A percentile compares a stretch with the other conserved stretches of the same genome.
These are phyloP conservation scores for Hemisphaericaspora lyxosophila DNA, from an alignment of 1,139 yeast species.

Conservation along the genomic window DNA sequence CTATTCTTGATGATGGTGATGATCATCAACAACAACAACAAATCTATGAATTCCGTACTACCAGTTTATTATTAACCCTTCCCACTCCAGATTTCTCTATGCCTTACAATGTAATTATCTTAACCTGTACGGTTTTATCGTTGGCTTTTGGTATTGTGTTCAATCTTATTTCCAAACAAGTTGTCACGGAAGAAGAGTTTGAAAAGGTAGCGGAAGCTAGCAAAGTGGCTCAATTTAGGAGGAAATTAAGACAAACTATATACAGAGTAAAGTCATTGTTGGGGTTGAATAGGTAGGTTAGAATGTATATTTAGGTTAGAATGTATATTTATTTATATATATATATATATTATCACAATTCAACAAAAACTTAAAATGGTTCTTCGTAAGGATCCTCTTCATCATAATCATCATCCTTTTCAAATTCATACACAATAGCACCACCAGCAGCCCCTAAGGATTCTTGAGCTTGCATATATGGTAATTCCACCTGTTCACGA, in stretches of 20 bases:
- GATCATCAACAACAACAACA: slow-evolving; percentile 20
- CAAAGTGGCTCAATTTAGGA: slow-evolving; percentile 24
- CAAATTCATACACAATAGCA: slow-evolving; percentile 92
- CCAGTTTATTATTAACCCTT: slow-evolving; percentile 77
- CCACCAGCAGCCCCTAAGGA: slow-evolving; percentile 72
- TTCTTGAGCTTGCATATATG: slow-evolving; percentile 83
- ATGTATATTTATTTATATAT: too few relatives aligned
- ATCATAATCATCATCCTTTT: slow-evolving; percentile 84
- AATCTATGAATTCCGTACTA: slow-evolving; percentile 69
- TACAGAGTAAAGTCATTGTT: slow-evolving; percentile 3
- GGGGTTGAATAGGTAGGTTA: too few relatives aligned
- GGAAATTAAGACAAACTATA: slow-evolving; percentile 10
- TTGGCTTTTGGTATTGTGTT: slow-evolving; percentile 84
- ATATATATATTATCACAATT: too few relatives aligned
- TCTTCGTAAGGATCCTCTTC: slow-evolving; percentile 98
- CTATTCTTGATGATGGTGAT: slow-evolving; percentile 47
- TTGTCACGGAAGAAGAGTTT: slow-evolving; percentile 76
- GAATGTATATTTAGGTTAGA: too few relatives aligned
- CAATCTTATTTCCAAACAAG: slow-evolving; percentile 72
- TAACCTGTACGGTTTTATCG: slow-evolving; percentile 93
- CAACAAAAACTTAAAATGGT: slow-evolving; percentile 58
- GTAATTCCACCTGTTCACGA: slow-evolving; percentile 81
- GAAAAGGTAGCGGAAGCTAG: slow-evolving; percentile 38
- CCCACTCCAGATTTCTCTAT: slow-evolving; percentile 98
- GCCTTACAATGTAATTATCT: slow-evolving; percentile 97